phyloP scores from a whole-genome alignment of 495 filamentous ascomycete species.

The Aspergillus cavernicola region DNA sequence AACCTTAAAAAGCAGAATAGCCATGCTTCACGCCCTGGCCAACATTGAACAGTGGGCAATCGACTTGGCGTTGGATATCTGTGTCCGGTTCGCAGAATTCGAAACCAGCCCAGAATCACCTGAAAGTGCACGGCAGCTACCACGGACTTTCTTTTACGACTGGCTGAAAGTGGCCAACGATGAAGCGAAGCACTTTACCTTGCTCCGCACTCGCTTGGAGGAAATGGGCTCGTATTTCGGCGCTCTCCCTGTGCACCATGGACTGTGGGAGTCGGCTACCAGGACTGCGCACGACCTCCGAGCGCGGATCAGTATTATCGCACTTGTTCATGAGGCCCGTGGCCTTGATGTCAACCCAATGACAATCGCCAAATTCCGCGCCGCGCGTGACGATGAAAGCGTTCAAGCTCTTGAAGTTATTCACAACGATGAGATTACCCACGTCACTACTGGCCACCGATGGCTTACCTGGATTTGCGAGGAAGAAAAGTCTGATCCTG shows the following conservation, averaged over 20 bases:
- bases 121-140: slow-evolving; percentile 28
- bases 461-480: slow-evolving; percentile 53
- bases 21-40: slow-evolving; percentile 50
- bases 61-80: slow-evolving; percentile 53
- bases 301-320: slow-evolving; percentile 50
- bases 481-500: slow-evolving; percentile 47
- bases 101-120: slow-evolving; percentile 23
- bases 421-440: slow-evolving; percentile 53
- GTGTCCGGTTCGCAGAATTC: slow-evolving; percentile 49
- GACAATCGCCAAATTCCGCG: slow-evolving; percentile 53
- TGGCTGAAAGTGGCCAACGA: slow-evolving; percentile 54
- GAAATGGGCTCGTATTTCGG: slow-evolving; percentile 49
- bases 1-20: slow-evolving; percentile 45
- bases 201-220: slow-evolving; percentile 47
- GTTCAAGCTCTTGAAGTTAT: slow-evolving; percentile 45
- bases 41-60: slow-evolving; percentile 55
- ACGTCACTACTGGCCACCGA: slow-evolving; percentile 52
- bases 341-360: slow-evolving; percentile 52
- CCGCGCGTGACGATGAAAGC: slow-evolving; percentile 41
- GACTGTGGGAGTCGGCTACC: slow-evolving; percentile 46
- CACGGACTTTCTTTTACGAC: slow-evolving; percentile 50
- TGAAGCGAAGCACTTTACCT: slow-evolving; percentile 52
- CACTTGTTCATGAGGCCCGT: slow-evolving; percentile 50
- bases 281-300: slow-evolving; percentile 47
- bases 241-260: slow-evolving; percentile 49